Percentiles rank a stretch among this genome's conserved stretches.
Evolutionary conservation across 2,329 filamentous ascomycete species (phyloP).

Genomic region (Monosporascus sp.): DNA sequence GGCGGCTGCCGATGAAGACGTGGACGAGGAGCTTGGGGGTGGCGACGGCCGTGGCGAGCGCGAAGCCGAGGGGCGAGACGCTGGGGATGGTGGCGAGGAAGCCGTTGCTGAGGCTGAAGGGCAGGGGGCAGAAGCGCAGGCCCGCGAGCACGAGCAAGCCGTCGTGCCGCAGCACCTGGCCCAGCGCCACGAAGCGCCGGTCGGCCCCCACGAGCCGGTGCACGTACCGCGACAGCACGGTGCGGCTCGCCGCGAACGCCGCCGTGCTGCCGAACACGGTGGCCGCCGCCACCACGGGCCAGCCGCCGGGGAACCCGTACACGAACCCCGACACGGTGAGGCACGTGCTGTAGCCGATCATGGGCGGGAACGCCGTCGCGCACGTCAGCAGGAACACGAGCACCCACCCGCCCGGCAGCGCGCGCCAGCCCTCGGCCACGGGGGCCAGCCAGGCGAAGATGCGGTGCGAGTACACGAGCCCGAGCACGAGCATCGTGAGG

Average conservation of each 20-base stretch:
- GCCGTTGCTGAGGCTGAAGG: constrained; percentile 89
- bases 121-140: constrained; percentile 87
- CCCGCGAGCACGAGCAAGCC: constrained; percentile 84
- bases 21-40: constrained; percentile 86
- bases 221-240: constrained; percentile 73
- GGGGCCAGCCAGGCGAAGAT: constrained; percentile 75
- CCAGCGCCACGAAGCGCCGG: constrained; percentile 80
- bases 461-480: constrained; percentile 71
- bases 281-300: constrained; percentile 76
- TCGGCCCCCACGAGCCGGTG: constrained; percentile 75
- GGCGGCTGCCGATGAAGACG: constrained; percentile 81
- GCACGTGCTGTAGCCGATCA: constrained; percentile 81
- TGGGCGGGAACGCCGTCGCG: constrained; percentile 73
- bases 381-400: constrained; percentile 74
- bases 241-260: constrained; percentile 76
- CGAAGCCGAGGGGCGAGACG: constrained; percentile 70
- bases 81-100: constrained; percentile 92
- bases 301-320: constrained; percentile 58
- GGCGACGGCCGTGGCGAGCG: constrained; percentile 74
- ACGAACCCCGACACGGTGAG: constrained; percentile 50
- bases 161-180: constrained; percentile 83
- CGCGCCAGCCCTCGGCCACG: constrained; percentile 70
- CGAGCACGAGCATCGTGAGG: constrained; percentile 57
- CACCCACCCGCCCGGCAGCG: constrained; percentile 64
- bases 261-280: constrained; percentile 73